These are phyloP conservation scores for Heliamphora pulchella DNA, from an alignment of 179 eudicot genomes.

Conservation along the genomic window DNA sequence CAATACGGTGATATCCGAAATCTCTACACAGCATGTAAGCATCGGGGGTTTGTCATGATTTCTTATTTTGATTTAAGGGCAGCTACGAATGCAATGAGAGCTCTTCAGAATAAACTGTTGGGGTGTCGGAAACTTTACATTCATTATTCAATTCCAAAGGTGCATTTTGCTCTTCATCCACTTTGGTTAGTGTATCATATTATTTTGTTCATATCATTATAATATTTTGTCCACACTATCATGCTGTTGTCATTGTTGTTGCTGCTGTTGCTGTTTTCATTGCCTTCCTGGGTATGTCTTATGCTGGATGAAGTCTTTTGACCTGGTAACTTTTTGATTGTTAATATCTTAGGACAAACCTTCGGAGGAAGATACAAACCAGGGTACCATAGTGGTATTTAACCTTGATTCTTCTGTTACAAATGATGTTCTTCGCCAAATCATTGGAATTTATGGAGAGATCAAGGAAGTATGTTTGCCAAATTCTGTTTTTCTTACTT, in stretches of 20 bases:
- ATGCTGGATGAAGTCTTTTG: not conserved
- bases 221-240: not conserved
- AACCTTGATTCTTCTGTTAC: slow-evolving; percentile 22
- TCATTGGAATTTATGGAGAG: slow-evolving; percentile 28
- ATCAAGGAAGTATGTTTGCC: slow-evolving; percentile 25
- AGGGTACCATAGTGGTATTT: slow-evolving; percentile 18
- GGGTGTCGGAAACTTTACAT: slow-evolving; percentile 24
- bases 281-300: not conserved
- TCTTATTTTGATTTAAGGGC: slow-evolving; percentile 32
- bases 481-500: not conserved
- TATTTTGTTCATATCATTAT: not conserved
- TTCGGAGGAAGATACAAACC: slow-evolving; percentile 18
- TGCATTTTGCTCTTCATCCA: not conserved
- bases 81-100: slow-evolving; percentile 23
- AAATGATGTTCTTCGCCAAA: slow-evolving; percentile 20
- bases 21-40: slow-evolving; percentile 27
- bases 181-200: not conserved
- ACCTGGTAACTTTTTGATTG: slow-evolving; percentile 6
- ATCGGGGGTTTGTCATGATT: slow-evolving; percentile 27
- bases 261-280: not conserved
- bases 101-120: slow-evolving; percentile 24
- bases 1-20: slow-evolving; percentile 27
- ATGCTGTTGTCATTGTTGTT: not conserved
- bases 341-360: slow-evolving; percentile 16
- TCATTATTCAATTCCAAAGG: slow-evolving; percentile 28